A percentile compares a stretch with the other conserved stretches of the same genome.
Evolutionary conservation across 169 alveolate genomes (phyloP).

Genomic region (Hammondia hammondi): DNA sequence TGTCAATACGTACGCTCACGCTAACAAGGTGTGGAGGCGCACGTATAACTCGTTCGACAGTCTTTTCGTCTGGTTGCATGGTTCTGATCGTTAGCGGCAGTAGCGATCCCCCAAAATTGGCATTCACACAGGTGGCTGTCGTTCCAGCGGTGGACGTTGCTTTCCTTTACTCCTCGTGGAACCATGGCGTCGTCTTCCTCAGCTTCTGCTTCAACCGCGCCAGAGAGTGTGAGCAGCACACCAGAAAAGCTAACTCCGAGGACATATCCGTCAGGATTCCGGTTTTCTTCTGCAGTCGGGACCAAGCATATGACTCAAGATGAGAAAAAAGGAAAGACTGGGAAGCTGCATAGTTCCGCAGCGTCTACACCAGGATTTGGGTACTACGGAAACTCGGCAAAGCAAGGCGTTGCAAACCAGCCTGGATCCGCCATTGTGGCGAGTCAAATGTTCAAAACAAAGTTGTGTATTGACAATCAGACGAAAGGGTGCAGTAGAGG

Average conservation of each 20-base stretch:
- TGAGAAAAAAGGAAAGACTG: not conserved
- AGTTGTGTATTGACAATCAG: conserved; percentile 56
- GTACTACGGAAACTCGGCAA: not conserved
- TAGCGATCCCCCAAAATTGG: no score
- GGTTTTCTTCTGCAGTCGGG: not conserved
- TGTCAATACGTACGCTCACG: no score
- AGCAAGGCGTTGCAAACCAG: not conserved
- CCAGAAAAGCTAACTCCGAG: not conserved
- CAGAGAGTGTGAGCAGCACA: not conserved
- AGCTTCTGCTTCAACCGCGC: not conserved
- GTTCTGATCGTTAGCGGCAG: no score
- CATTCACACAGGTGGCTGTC: no score
- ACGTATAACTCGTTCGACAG: no score
- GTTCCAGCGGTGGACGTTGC: no score
- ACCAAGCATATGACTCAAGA: not conserved
- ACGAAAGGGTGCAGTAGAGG: conserved; percentile 56
- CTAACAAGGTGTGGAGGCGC: no score
- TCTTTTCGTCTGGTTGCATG: no score
- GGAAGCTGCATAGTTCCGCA: not conserved
- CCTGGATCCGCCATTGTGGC: conserved; percentile 69
- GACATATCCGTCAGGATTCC: not conserved
- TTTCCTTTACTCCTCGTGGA: no score
- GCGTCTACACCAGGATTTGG: conserved; percentile 16
- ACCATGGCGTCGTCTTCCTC: not conserved
- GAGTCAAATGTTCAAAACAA: conserved; percentile 63